Percentiles rank a stretch among this genome's conserved stretches.
These are phyloP conservation scores for Yamadazyma nakazawae DNA, from an alignment of 805 yeast species.

Conservation along the genomic window DNA sequence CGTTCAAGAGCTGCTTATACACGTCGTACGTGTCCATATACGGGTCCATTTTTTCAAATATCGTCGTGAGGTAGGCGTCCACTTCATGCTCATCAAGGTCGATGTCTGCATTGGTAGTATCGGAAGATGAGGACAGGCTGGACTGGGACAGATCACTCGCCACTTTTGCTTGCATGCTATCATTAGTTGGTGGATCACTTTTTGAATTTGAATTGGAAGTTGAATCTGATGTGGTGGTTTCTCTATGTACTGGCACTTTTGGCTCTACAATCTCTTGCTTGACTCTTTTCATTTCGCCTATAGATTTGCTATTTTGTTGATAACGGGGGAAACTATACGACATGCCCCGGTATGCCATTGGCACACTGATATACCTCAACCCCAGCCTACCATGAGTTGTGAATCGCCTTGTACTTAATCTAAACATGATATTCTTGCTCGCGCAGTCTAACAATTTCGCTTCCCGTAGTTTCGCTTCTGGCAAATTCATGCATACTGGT, in stretches of 20 bases:
- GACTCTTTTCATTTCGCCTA: background rate
- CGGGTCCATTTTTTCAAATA: conserved; percentile 48
- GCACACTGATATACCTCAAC: background rate
- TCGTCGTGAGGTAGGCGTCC: conserved; percentile 47
- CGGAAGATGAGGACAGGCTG: too few relatives aligned
- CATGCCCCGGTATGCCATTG: background rate
- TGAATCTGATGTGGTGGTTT: too few relatives aligned
- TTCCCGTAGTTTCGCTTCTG: background rate
- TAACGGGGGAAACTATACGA: background rate
- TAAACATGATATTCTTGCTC: background rate
- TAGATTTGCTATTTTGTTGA: background rate
- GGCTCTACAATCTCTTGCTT: too few relatives aligned
- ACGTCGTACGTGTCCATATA: conserved; percentile 49
- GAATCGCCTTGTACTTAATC: background rate
- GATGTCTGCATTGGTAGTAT: too few relatives aligned
- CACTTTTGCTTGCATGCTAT: too few relatives aligned
- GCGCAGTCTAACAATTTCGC: background rate
- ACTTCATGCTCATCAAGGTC: conserved; percentile 4
- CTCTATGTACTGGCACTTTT: too few relatives aligned
- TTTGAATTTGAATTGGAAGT: too few relatives aligned
- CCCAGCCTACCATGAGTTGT: background rate
- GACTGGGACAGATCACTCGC: too few relatives aligned
- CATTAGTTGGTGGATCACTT: too few relatives aligned
- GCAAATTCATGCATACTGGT: conserved; percentile 8
- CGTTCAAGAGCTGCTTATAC: conserved; percentile 46